phyloP scores from a whole-genome alignment of 2,329 filamentous ascomycete species.

The Elsinoe australis region DNA sequence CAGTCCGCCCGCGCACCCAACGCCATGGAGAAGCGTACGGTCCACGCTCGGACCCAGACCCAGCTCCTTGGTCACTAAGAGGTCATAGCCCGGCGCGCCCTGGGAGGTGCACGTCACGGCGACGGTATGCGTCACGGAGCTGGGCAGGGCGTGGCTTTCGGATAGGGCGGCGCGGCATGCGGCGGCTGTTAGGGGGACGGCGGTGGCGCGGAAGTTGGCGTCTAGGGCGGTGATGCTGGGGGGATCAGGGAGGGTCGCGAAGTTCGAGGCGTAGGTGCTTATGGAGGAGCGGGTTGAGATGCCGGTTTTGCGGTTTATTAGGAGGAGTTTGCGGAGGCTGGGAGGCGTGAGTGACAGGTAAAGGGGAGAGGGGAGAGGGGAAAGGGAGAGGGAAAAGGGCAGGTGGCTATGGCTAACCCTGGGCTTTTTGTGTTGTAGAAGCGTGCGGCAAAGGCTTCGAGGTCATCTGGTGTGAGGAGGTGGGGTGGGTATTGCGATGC shows the following conservation, averaged over 20 bases:
- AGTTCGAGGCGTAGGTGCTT: conserved; percentile 22
- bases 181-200: conserved; percentile 19
- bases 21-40: conserved; percentile 32
- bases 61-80: conserved; percentile 32
- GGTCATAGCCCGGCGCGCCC: conserved; percentile 35
- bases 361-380: not conserved
- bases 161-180: conserved; percentile 23
- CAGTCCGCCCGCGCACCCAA: conserved; percentile 36
- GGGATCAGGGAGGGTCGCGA: conserved; percentile 18
- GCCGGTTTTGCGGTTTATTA: conserved; percentile 12
- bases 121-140: conserved; percentile 33
- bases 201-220: conserved; percentile 19
- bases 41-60: conserved; percentile 28
- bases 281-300: conserved; percentile 19
- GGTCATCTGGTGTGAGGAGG: not conserved
- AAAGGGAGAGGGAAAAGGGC: not conserved
- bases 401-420: not conserved
- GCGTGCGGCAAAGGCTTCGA: conserved; percentile 5
- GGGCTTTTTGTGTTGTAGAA: not conserved
- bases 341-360: not conserved
- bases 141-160: conserved; percentile 15
- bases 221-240: conserved; percentile 19
- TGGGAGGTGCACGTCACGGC: conserved; percentile 34
- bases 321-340: conserved; percentile 19
- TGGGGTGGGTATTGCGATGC: not conserved